A percentile compares a stretch with the other conserved stretches of the same genome.
These are phyloP conservation scores for Pseudoperonospora humuli DNA, from an alignment of 352 stramenopile genomes.

Conservation along the genomic window DNA sequence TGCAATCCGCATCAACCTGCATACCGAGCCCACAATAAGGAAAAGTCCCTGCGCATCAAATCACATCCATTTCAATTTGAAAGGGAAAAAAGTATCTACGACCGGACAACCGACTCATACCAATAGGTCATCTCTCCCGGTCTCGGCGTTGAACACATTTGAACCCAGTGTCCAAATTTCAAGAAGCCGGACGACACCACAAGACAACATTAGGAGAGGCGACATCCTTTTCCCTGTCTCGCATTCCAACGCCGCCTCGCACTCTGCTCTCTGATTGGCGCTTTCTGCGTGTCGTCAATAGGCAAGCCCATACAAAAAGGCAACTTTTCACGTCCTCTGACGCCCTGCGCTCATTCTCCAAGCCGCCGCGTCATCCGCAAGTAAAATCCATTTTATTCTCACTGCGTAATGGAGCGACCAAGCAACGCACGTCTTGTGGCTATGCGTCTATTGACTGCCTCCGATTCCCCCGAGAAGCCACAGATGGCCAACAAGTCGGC, in stretches of 20 bases:
- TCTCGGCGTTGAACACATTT: conserved; percentile 8
- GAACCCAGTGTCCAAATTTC: not conserved
- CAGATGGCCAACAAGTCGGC: conserved; percentile 5
- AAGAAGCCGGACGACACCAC: conserved; percentile 6
- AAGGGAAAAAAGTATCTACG: conserved; percentile 24
- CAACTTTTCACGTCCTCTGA: conserved; percentile 6
- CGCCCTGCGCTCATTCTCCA: conserved; percentile 14
- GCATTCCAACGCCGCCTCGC: conserved; percentile 29
- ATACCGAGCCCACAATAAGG: not conserved
- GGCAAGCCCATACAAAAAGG: conserved; percentile 19
- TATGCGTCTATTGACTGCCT: conserved; percentile 15
- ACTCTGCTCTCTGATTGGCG: conserved; percentile 18
- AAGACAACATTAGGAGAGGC: conserved; percentile 15
- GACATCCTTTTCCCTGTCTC: conserved; percentile 19
- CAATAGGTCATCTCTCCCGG: conserved; percentile 18
- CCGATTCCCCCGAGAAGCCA: conserved; percentile 14
- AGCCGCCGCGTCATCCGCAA: conserved; percentile 18
- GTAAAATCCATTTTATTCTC: not conserved
- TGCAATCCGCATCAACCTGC: conserved; percentile 14
- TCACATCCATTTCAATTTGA: conserved; percentile 37
- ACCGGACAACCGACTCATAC: conserved; percentile 13
- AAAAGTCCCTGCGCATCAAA: conserved; percentile 74
- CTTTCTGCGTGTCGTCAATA: conserved; percentile 21
- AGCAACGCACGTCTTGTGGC: conserved; percentile 25
- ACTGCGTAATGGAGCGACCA: conserved; percentile 9